These are phyloP conservation scores for Cladosporium oxysporum DNA, from an alignment of 2,329 filamentous ascomycete genomes.

Conservation along the genomic window DNA sequence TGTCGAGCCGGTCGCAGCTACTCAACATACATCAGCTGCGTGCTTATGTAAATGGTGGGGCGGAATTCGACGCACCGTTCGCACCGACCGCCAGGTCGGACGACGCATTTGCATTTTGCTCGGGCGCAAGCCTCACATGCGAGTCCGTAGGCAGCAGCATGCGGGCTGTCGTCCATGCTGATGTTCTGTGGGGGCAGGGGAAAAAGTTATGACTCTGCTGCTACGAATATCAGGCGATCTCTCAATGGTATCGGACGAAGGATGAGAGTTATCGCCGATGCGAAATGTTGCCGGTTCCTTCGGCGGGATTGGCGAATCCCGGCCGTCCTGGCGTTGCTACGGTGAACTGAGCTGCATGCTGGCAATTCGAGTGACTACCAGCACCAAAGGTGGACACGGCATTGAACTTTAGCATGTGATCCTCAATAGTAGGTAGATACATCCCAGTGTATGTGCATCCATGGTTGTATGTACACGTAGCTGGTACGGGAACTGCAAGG, in stretches of 20 bases:
- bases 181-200: background rate
- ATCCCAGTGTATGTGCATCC: background rate
- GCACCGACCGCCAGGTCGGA: background rate
- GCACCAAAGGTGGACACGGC: background rate
- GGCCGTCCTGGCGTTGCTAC: background rate
- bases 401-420: background rate
- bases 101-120: slow-evolving; percentile 14
- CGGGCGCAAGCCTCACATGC: slow-evolving; percentile 14
- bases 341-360: background rate
- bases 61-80: slow-evolving; percentile 15
- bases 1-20: slow-evolving; percentile 14
- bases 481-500: background rate
- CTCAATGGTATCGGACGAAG: slow-evolving; percentile 6
- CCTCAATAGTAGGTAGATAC: background rate
- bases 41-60: background rate
- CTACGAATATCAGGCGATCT: background rate
- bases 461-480: background rate
- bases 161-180: background rate
- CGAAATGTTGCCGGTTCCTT: background rate
- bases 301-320: background rate
- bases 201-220: background rate
- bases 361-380: background rate
- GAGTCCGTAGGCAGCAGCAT: slow-evolving; percentile 16
- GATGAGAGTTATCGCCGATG: slow-evolving; percentile 6
- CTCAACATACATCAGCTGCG: background rate